These are phyloP conservation scores for Melastoma malabathricum DNA, from an alignment of 345 rosid species.

Conservation along the genomic window DNA sequence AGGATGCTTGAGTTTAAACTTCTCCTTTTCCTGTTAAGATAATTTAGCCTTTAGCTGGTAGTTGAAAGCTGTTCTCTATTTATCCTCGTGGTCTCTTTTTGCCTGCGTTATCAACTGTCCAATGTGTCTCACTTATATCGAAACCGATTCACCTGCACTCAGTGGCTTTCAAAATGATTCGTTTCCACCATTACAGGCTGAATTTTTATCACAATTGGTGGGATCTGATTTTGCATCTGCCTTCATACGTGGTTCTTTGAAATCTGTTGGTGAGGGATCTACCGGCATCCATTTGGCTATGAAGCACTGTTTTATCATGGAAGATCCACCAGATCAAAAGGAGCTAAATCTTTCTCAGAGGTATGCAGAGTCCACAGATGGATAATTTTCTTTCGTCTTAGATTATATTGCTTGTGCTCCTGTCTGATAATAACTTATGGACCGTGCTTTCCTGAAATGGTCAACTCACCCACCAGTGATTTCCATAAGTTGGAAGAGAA, in stretches of 20 bases:
- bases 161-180: background rate
- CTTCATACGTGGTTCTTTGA: conserved; percentile 52
- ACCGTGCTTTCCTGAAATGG: too few relatives aligned
- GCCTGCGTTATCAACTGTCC: too few relatives aligned
- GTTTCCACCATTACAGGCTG: conserved; percentile 40
- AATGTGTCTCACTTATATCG: too few relatives aligned
- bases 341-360: conserved; percentile 35
- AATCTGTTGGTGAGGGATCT: conserved; percentile 41
- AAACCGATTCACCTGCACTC: background rate
- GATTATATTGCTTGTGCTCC: conserved; percentile 16
- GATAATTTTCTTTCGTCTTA: conserved; percentile 8
- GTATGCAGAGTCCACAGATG: conserved; percentile 20
- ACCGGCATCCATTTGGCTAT: conserved; percentile 61
- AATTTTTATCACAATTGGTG: conserved; percentile 51
- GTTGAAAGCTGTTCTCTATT: too few relatives aligned
- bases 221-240: conserved; percentile 65
- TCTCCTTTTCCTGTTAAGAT: too few relatives aligned
- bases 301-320: conserved; percentile 79
- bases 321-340: conserved; percentile 69
- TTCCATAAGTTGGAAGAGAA: conserved; percentile 23
- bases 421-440: conserved; percentile 3
- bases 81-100: too few relatives aligned
- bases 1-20: background rate
- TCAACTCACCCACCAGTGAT: too few relatives aligned
- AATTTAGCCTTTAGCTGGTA: too few relatives aligned